phyloP scores from a whole-genome alignment of 2,329 filamentous ascomycete genomes.

The Basipetospora sp. region DNA sequence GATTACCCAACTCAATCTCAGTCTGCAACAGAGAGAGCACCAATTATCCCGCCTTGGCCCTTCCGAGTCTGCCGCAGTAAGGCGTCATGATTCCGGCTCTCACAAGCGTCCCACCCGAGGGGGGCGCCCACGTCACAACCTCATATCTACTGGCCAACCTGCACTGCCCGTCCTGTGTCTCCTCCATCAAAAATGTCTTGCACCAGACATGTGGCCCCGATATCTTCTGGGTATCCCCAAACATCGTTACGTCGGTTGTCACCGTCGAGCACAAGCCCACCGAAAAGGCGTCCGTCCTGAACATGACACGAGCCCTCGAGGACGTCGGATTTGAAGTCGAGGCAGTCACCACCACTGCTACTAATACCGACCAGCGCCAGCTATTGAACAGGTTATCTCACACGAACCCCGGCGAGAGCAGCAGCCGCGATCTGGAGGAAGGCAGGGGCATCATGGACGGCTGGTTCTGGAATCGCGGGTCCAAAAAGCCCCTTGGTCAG shows the following conservation, averaged over 20 bases:
- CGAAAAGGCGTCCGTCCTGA: conserved; percentile 26
- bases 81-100: conserved; percentile 1
- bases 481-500: too few species aligned
- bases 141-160: conserved; percentile 57
- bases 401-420: conserved; percentile 12
- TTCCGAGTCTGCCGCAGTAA: background rate
- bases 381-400: background rate
- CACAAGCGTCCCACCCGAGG: conserved; percentile 4
- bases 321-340: conserved; percentile 40
- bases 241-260: conserved; percentile 56
- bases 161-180: conserved; percentile 64
- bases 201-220: conserved; percentile 28
- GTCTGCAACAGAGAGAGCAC: background rate
- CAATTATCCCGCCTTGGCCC: conserved; percentile 4
- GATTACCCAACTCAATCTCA: conserved; percentile 5
- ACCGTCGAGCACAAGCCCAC: conserved; percentile 39
- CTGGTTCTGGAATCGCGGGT: conserved; percentile 16
- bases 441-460: conserved; percentile 13
- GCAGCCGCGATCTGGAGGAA: conserved; percentile 12
- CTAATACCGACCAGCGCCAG: conserved; percentile 13
- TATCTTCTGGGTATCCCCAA: conserved; percentile 48
- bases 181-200: conserved; percentile 47
- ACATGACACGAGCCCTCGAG: conserved; percentile 33
- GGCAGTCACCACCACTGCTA: conserved; percentile 22
- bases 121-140: conserved; percentile 26